Percentiles rank a stretch among this genome's conserved stretches.
Evolutionary conservation across 495 filamentous ascomycete genomes (phyloP).

Genomic region (Amorphotheca resinae): DNA sequence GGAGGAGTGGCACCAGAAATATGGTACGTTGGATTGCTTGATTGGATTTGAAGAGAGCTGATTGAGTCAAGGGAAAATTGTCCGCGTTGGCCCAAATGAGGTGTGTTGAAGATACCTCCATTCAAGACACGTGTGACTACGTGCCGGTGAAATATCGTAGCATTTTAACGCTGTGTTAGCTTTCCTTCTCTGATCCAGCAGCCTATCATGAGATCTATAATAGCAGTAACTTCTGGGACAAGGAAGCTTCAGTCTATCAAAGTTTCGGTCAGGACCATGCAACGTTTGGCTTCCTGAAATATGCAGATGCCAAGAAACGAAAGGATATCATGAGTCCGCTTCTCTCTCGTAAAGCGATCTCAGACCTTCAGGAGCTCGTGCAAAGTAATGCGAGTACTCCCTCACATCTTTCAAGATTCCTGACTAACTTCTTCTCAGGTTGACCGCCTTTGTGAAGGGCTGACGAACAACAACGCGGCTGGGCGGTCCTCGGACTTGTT

Average conservation of each 20-base stretch:
- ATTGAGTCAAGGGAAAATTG: slow-evolving; percentile 1
- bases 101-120: not conserved
- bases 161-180: slow-evolving; percentile 15
- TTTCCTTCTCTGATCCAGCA: slow-evolving; percentile 29
- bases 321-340: slow-evolving; percentile 24
- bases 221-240: slow-evolving; percentile 23
- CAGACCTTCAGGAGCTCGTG: slow-evolving; percentile 24
- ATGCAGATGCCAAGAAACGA: slow-evolving; percentile 25
- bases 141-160: not conserved
- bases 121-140: not conserved
- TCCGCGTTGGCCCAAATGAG: slow-evolving; percentile 2
- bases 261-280: slow-evolving; percentile 26
- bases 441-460: slow-evolving; percentile 20
- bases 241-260: slow-evolving; percentile 25
- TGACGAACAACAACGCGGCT: slow-evolving; percentile 10
- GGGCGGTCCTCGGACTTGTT: slow-evolving; percentile 20
- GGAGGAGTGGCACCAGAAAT: slow-evolving; percentile 2
- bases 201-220: slow-evolving; percentile 31
- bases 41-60: not conserved
- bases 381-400: slow-evolving; percentile 20
- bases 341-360: slow-evolving; percentile 26
- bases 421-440: slow-evolving; percentile 3
- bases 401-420: not conserved
- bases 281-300: slow-evolving; percentile 26
- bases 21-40: not conserved